Base-by-base conservation (phyloP, 257 asterid species). In the Verbascum thapsus region DNA sequence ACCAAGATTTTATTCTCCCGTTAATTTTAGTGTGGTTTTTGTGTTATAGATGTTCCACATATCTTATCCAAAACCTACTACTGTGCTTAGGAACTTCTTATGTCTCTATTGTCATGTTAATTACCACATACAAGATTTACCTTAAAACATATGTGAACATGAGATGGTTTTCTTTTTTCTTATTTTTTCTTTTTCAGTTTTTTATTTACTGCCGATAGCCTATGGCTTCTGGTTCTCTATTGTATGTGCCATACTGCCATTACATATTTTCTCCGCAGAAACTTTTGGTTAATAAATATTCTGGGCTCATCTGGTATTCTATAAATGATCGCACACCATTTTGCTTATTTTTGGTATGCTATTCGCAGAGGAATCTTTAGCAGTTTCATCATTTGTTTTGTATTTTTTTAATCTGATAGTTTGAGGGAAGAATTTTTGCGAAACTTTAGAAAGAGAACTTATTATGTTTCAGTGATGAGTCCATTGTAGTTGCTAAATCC, bases 381-480 rank as follows among this genome's bases (percentile, higher is more conserved):
- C 53, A 37, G 17, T 38, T 22, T 48, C 17, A 34, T 26, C 72
- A 13, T 48, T 35, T 20, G 44, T 7, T 5, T 39, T n/a, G 7
- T 35, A 8, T 39, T 13, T 32, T 18, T 32, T 47, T 32, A 16
- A 3, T 17, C 48, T 19, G 20, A 16, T 47, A 47, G 10, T 47
- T 47, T 58, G 45, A 58, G 53, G 65, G 53, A 58, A 48, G 59
- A 13, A 38, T 11, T 35, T 18, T 59, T 40, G 61, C 53, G 12
- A 57, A 58, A 18, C 37, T 23, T 53, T 40, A 13, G 43, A 40
- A 19, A 47, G 59, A 56, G 10, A 10, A 4, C 17, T 15, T 45
- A 47, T 47, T 20, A 34, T 10, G 2, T 34, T 55, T 54, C 19
- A 40, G 51, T 0, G 3, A n/a, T 10, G 10, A 22, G 47, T 30